These are phyloP conservation scores for Tirmania nivea DNA, from an alignment of 495 filamentous ascomycete species.

Conservation along the genomic window DNA sequence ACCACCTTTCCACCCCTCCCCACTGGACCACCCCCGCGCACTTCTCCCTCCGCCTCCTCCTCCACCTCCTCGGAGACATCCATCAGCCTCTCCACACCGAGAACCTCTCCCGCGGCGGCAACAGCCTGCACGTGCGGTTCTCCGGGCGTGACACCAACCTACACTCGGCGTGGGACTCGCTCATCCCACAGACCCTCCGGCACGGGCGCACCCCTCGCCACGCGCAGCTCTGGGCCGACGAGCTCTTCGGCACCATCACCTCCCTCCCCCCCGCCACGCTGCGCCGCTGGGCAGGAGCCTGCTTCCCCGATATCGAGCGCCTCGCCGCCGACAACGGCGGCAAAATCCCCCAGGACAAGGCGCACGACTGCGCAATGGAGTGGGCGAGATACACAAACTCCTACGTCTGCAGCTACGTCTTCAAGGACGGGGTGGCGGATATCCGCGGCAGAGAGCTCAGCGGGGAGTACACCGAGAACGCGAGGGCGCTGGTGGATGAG, in stretches of 20 bases:
- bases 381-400: conserved; percentile 43
- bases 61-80: conserved; percentile 45
- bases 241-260: conserved; percentile 29
- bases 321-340: conserved; percentile 17
- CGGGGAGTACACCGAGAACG: conserved; percentile 39
- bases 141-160: conserved; percentile 27
- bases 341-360: conserved; percentile 13
- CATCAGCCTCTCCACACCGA: conserved; percentile 46
- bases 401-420: conserved; percentile 37
- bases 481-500: conserved; percentile 41
- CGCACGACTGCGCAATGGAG: conserved; percentile 28
- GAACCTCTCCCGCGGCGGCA: conserved; percentile 36
- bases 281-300: not conserved
- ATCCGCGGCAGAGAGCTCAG: conserved; percentile 21
- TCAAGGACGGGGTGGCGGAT: conserved; percentile 31
- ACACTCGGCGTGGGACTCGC: conserved; percentile 42
- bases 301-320: not conserved
- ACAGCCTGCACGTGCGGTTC: conserved; percentile 36
- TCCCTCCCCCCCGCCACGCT: not conserved
- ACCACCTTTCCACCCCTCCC: not conserved
- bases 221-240: conserved; percentile 30
- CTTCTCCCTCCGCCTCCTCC: conserved; percentile 37
- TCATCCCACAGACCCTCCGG: conserved; percentile 36
- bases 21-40: not conserved
- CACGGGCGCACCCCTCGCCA: conserved; percentile 28